Percentiles rank a stretch among this genome's conserved stretches.
Evolutionary conservation across 306 rosid genomes (phyloP).

Genomic region (Glycine tomentella): DNA sequence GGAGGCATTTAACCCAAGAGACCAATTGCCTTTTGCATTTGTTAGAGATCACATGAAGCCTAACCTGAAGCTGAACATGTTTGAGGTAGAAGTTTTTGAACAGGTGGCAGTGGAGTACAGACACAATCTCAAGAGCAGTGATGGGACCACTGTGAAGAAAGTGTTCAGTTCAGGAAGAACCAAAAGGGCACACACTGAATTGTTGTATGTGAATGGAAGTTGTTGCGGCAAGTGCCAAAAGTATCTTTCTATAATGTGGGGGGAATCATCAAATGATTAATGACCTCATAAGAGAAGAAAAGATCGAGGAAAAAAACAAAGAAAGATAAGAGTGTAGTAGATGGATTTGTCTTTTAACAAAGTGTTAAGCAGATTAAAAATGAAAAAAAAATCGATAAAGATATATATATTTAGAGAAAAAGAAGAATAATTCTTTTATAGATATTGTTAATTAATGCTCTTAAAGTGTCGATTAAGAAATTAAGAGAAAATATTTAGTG

Average conservation of each 20-base stretch:
- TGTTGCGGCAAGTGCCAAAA: slow-evolving; percentile 72
- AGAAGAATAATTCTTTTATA: background rate
- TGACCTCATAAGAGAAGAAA: background rate
- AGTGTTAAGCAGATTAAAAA: background rate
- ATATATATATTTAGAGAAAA: background rate
- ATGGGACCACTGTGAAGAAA: slow-evolving; percentile 42
- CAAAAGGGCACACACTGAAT: slow-evolving; percentile 67
- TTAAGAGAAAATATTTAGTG: too few species aligned
- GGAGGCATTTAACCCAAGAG: slow-evolving; percentile 95
- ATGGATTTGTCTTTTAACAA: slow-evolving; percentile 15
- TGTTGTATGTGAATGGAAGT: slow-evolving; percentile 60
- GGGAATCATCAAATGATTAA: slow-evolving; percentile 58
- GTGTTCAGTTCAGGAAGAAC: slow-evolving; percentile 49
- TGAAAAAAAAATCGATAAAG: background rate
- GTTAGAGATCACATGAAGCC: slow-evolving; percentile 90
- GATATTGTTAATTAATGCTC: too few species aligned
- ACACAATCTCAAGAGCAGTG: slow-evolving; percentile 67
- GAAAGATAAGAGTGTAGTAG: background rate
- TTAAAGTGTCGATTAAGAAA: too few species aligned
- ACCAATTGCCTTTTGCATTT: slow-evolving; percentile 89
- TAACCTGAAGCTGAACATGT: slow-evolving; percentile 75
- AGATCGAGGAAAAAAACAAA: background rate
- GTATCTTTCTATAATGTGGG: slow-evolving; percentile 83
- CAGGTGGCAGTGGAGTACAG: slow-evolving; percentile 78
- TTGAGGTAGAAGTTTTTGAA: slow-evolving; percentile 86